Conservation (phyloP, 805 yeast species). For the Lipomyces kockii region DNA sequence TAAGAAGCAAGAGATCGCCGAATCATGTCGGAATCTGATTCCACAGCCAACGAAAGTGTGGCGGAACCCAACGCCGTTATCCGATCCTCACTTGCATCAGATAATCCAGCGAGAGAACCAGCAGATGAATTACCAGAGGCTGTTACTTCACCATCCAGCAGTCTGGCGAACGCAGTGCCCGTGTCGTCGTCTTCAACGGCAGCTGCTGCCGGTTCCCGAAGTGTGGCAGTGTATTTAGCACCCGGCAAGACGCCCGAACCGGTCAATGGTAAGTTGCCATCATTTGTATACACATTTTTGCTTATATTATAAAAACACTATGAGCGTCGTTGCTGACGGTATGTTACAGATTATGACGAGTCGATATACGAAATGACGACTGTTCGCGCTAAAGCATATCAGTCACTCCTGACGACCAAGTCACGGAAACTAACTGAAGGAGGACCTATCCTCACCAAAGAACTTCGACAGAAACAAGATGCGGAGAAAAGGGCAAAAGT, state of each 20-base stretch:
- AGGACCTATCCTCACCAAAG: constrained; percentile 52
- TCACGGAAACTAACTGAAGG: constrained; percentile 36
- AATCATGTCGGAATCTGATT: neutral
- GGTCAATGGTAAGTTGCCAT: constrained; percentile 10
- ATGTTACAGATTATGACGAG: constrained; percentile 32
- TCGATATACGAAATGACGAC: constrained; percentile 36
- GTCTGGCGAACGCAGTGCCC: neutral
- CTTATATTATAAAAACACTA: neutral
- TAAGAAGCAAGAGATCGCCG: neutral
- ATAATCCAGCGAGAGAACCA: neutral
- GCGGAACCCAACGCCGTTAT: neutral
- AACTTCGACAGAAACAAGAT: constrained; percentile 47
- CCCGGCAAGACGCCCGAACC: constrained; percentile 14
- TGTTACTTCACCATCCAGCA: neutral
- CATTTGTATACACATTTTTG: neutral
- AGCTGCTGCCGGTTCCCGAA: neutral
- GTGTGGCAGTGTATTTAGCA: constrained; percentile 20
- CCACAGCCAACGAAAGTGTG: neutral
- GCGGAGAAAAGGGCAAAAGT: constrained; percentile 40
- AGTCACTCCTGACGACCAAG: constrained; percentile 33
- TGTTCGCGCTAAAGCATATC: constrained; percentile 36
- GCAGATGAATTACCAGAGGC: neutral
- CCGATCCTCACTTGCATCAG: neutral
- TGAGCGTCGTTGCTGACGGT: neutral
- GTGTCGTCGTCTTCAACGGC: neutral